phyloP scores from a whole-genome alignment of 768 basidiomycete genomes.

The Pleurotus ostreatus region DNA sequence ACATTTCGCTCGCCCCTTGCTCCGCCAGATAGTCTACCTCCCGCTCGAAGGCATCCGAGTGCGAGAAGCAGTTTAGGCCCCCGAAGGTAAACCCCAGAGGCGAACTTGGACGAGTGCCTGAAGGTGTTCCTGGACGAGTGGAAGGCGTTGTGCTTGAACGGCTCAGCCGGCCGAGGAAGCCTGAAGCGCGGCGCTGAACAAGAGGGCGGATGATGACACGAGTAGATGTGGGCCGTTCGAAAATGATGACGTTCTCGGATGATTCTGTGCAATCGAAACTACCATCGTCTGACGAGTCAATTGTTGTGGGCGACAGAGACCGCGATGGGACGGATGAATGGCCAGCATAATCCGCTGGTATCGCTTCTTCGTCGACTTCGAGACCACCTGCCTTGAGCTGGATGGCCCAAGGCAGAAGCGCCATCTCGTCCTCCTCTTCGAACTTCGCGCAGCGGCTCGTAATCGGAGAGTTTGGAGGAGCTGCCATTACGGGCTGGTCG shows the following conservation, averaged over 20 bases:
- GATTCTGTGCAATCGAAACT: background rate
- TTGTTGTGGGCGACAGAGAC: background rate
- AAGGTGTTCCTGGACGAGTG: constrained; percentile 6
- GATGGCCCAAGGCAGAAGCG: background rate
- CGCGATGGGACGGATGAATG: background rate
- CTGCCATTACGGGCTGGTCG: constrained; percentile 1
- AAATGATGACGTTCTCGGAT: background rate
- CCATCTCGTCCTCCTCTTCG: background rate
- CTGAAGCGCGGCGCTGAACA: background rate
- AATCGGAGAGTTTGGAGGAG: background rate
- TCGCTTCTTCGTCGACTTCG: background rate
- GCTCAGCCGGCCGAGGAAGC: background rate
- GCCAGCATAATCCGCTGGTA: background rate
- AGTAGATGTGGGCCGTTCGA: constrained; percentile 5
- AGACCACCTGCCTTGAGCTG: background rate
- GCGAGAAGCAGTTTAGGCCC: constrained; percentile 4
- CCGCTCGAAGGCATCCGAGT: constrained; percentile 5
- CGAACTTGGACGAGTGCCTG: constrained; percentile 5
- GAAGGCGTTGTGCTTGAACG: constrained; percentile 1
- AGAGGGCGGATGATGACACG: constrained; percentile 8
- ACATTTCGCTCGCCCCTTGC: background rate
- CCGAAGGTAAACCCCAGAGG: constrained; percentile 1
- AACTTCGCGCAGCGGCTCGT: background rate
- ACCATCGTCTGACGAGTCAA: background rate
- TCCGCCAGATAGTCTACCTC: constrained; percentile 4